Evolutionary conservation across 805 yeast species (phyloP).

Genomic region (Cyberlindnera meyerae): DNA sequence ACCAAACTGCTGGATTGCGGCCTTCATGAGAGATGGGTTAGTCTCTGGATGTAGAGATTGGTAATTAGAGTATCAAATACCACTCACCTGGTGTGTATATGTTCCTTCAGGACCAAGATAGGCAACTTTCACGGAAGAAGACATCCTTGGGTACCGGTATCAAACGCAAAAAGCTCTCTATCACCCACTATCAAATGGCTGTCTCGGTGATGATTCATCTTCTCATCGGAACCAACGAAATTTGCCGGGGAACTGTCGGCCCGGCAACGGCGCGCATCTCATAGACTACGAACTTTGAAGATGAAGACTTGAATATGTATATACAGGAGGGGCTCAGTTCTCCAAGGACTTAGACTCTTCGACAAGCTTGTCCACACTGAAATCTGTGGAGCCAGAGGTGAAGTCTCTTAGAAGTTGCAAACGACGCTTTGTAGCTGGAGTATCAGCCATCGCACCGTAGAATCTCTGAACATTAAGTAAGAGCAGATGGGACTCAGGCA

Average conservation of each 20-base stretch:
- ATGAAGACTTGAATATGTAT: background rate
- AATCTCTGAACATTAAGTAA: conserved; percentile 75
- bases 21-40: conserved; percentile 29
- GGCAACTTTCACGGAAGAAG: conserved; percentile 41
- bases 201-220: too few relatives aligned
- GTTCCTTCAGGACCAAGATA: conserved; percentile 91
- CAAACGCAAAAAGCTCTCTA: too few relatives aligned
- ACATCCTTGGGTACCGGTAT: background rate
- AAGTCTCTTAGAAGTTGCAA: conserved; percentile 57
- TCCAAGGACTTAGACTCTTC: conserved; percentile 73
- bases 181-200: too few relatives aligned
- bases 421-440: conserved; percentile 44
- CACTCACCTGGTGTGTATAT: conserved; percentile 75
- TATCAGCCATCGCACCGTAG: conserved; percentile 60
- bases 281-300: too few relatives aligned
- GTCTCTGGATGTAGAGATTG: background rate
- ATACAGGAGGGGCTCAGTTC: conserved; percentile 9
- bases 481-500: conserved; percentile 75
- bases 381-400: conserved; percentile 62
- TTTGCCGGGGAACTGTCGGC: too few relatives aligned
- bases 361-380: conserved; percentile 63
- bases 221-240: too few relatives aligned
- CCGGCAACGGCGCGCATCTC: too few relatives aligned
- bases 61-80: background rate
- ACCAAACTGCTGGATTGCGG: conserved; percentile 53